Conservation (phyloP, 352 stramenopile species). For the Blastocystis sp. region DNA sequence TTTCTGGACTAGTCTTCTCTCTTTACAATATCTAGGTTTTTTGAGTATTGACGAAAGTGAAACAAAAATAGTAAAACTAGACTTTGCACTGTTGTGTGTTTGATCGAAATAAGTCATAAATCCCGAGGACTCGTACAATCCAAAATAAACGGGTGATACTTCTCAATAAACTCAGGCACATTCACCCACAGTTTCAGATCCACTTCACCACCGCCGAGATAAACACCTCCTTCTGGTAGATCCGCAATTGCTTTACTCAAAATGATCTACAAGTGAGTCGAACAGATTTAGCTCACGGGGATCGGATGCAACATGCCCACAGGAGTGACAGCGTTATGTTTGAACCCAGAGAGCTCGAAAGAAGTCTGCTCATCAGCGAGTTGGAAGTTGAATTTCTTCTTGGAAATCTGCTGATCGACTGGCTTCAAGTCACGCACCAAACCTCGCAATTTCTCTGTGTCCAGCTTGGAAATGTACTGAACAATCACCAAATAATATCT, state of each 20-base stretch:
- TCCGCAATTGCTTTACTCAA: conserved; percentile 55
- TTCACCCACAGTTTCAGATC: conserved; percentile 61
- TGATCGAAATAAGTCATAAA: not conserved
- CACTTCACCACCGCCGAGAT: conserved; percentile 52
- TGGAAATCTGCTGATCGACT: conserved; percentile 30
- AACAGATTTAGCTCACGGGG: not conserved
- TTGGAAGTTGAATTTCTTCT: conserved; percentile 62
- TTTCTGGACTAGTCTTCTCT: not conserved
- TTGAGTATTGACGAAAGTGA: not conserved
- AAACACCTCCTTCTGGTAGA: conserved; percentile 33
- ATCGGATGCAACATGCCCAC: conserved; percentile 30
- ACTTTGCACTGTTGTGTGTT: conserved; percentile 27
- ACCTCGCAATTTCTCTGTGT: conserved; percentile 50
- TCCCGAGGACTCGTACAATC: conserved; percentile 55
- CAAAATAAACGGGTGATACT: conserved; percentile 49
- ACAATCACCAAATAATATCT: conserved; percentile 41
- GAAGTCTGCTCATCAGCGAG: conserved; percentile 50
- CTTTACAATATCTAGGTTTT: conserved; percentile 1
- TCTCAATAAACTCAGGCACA: not conserved
- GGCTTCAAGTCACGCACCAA: conserved; percentile 40
- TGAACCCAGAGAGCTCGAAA: conserved; percentile 50
- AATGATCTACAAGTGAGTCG: conserved; percentile 32
- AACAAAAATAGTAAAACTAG: not conserved
- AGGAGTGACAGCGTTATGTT: conserved; percentile 56
- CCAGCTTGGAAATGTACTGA: conserved; percentile 59